Evolutionary conservation across 2,329 filamentous ascomycete species (phyloP).

Genomic region (Aspergillus transmontanensis): DNA sequence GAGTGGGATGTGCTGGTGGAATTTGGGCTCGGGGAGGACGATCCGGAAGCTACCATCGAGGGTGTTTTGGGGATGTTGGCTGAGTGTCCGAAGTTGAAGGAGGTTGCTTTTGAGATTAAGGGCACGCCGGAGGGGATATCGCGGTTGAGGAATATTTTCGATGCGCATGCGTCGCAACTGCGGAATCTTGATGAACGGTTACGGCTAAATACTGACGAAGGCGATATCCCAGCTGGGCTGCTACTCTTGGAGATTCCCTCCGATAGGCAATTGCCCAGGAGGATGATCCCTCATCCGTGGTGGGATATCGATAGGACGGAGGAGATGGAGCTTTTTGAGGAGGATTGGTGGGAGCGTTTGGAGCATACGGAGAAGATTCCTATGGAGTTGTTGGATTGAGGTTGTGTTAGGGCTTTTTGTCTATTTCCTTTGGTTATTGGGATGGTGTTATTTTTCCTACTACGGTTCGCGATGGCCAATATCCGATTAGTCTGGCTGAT

Average conservation of each 20-base stretch:
- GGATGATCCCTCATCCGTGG: not conserved
- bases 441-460: not conserved
- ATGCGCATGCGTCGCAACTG: not conserved
- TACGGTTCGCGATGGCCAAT: not conserved
- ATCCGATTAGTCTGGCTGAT: not conserved
- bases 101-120: not conserved
- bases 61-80: not conserved
- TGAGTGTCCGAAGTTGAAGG: not conserved
- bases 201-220: not conserved
- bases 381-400: not conserved
- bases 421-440: not conserved
- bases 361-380: not conserved
- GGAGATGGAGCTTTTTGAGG: not conserved
- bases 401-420: not conserved
- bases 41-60: not conserved
- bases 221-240: not conserved
- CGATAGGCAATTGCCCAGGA: not conserved
- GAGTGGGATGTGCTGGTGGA: not conserved
- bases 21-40: not conserved
- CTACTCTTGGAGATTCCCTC: not conserved
- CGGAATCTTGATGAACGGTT: not conserved
- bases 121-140: not conserved
- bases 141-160: not conserved
- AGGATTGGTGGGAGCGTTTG: constrained; percentile 1
- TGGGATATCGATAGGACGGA: not conserved